A percentile compares a stretch with the other conserved stretches of the same genome.
These are phyloP conservation scores for Chamaecrista fasciculata DNA, from an alignment of 306 rosid species.

Conservation along the genomic window DNA sequence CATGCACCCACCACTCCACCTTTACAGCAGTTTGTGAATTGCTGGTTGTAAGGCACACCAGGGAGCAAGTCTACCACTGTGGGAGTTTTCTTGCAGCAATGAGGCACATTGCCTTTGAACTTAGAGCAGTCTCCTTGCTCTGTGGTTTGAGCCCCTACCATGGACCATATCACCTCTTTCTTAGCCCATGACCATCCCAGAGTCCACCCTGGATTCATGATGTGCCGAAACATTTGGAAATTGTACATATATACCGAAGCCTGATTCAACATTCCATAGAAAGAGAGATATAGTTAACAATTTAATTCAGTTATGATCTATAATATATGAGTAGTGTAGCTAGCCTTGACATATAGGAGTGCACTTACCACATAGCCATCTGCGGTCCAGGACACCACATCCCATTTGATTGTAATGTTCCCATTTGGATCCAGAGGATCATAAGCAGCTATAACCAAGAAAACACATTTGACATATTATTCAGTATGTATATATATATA, in stretches of 20 bases:
- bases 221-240: slow-evolving; percentile 88
- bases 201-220: slow-evolving; percentile 91
- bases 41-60: slow-evolving; percentile 94
- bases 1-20: slow-evolving; percentile 89
- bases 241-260: slow-evolving; percentile 72
- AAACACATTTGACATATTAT: slow-evolving; percentile 11
- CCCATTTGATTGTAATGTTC: slow-evolving; percentile 88
- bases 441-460: slow-evolving; percentile 54
- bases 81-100: slow-evolving; percentile 84
- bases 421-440: slow-evolving; percentile 98
- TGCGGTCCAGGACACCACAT: slow-evolving; percentile 86
- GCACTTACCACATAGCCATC: slow-evolving; percentile 87
- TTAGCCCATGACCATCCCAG: slow-evolving; percentile 95
- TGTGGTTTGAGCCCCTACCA: slow-evolving; percentile 78
- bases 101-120: slow-evolving; percentile 80
- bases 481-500: not conserved
- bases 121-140: slow-evolving; percentile 96
- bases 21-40: slow-evolving; percentile 81
- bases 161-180: slow-evolving; percentile 83
- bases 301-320: not conserved
- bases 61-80: slow-evolving; percentile 87
- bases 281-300: not conserved
- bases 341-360: not conserved
- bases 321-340: too few species aligned
- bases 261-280: slow-evolving; percentile 35